Evolutionary conservation across 768 basidiomycete species (phyloP).

Genomic region (Amanita brunnescens): DNA sequence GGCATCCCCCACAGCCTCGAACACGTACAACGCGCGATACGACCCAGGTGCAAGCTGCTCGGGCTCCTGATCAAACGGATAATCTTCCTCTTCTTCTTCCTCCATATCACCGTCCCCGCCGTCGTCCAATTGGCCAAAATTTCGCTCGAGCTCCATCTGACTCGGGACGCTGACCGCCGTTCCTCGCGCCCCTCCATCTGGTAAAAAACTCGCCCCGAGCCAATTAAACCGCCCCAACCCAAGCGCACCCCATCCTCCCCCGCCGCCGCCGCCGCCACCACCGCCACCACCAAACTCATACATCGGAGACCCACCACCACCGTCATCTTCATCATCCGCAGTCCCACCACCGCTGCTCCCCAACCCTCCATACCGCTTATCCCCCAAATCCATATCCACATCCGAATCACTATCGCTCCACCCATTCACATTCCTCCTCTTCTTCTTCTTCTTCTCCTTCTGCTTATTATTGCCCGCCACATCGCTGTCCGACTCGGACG

Average conservation of each 20-base stretch:
- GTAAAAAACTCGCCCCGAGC: slow-evolving; percentile 10
- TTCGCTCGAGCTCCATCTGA: slow-evolving; percentile 29
- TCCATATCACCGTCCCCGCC: slow-evolving; percentile 21
- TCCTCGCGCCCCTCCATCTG: background rate
- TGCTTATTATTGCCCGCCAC: background rate
- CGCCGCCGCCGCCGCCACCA: slow-evolving; percentile 17
- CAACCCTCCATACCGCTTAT: slow-evolving; percentile 2
- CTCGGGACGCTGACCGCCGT: slow-evolving; percentile 24
- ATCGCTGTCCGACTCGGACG: background rate
- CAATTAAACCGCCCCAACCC: slow-evolving; percentile 19
- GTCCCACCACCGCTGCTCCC: slow-evolving; percentile 8
- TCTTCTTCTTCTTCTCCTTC: slow-evolving; percentile 10
- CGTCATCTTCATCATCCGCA: slow-evolving; percentile 14
- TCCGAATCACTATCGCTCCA: slow-evolving; percentile 8
- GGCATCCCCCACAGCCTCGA: slow-evolving; percentile 71
- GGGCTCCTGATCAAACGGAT: background rate
- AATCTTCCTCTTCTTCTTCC: slow-evolving; percentile 10
- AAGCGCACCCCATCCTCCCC: slow-evolving; percentile 19
- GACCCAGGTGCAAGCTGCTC: slow-evolving; percentile 55
- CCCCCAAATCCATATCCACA: background rate
- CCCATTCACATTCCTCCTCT: slow-evolving; percentile 11
- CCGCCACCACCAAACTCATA: slow-evolving; percentile 10
- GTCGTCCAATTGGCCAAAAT: slow-evolving; percentile 19
- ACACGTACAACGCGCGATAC: slow-evolving; percentile 71
- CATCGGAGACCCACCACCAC: slow-evolving; percentile 18